A percentile compares a stretch with the other conserved stretches of the same genome.
Evolutionary conservation across 2,329 filamentous ascomycete species (phyloP).

Genomic region (Fusarium subtropicale): DNA sequence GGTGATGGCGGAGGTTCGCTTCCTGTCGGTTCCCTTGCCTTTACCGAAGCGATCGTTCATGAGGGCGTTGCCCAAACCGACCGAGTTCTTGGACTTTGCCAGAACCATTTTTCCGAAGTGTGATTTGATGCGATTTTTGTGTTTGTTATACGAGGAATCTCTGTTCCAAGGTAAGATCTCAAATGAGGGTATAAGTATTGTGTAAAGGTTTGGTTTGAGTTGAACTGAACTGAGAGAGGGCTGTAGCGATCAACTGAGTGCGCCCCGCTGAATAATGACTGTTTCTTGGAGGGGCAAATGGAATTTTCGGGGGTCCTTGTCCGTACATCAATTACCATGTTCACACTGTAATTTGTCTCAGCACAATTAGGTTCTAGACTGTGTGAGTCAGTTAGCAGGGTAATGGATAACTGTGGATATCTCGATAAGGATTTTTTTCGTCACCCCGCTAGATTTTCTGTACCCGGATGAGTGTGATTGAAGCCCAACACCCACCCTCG

Average conservation of each 20-base stretch:
- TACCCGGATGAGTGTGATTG: slow-evolving; percentile 43
- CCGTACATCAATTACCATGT: slow-evolving; percentile 10
- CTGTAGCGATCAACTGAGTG: slow-evolving; percentile 36
- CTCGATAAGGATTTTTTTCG: slow-evolving; percentile 50
- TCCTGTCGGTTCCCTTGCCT: slow-evolving; percentile 85
- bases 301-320: slow-evolving; percentile 49
- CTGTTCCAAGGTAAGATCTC: slow-evolving; percentile 25
- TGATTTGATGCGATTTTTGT: slow-evolving; percentile 4
- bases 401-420: slow-evolving; percentile 44
- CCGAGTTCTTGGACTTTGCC: slow-evolving; percentile 93
- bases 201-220: slow-evolving; percentile 36
- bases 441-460: slow-evolving; percentile 50
- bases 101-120: slow-evolving; percentile 59
- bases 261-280: slow-evolving; percentile 56
- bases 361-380: slow-evolving; percentile 27
- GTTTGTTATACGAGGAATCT: slow-evolving; percentile 23
- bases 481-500: slow-evolving; percentile 44
- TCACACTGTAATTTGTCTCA: slow-evolving; percentile 46
- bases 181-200: slow-evolving; percentile 22
- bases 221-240: slow-evolving; percentile 35
- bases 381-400: slow-evolving; percentile 44
- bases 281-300: slow-evolving; percentile 61
- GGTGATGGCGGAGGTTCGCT: slow-evolving; percentile 69
- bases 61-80: slow-evolving; percentile 94
- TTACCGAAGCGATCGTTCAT: slow-evolving; percentile 99